These are phyloP conservation scores for Lactarius sanguifluus DNA, from an alignment of 768 basidiomycete genomes.

Conservation along the genomic window DNA sequence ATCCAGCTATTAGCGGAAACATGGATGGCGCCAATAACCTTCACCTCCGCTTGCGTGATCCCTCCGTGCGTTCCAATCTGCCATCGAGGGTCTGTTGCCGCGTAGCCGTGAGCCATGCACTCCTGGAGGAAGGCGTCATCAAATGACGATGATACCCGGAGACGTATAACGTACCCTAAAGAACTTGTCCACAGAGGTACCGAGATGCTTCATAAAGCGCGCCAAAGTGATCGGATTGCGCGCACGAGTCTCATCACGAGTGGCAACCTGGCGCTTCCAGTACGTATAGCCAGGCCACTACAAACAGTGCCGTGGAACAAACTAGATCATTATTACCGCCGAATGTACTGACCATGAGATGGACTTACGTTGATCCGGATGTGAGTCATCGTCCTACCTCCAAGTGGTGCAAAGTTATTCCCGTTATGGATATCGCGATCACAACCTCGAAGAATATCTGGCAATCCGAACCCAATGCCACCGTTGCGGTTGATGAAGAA, in stretches of 20 bases:
- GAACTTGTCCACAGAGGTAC: constrained; percentile 12
- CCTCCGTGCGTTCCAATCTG: constrained; percentile 7
- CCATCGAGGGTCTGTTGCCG: constrained; percentile 5
- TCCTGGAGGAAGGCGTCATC: not conserved
- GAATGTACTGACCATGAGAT: not conserved
- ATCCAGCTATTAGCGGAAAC: constrained; percentile 25
- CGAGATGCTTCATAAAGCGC: constrained; percentile 6
- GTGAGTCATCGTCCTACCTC: not conserved
- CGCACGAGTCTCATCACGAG: constrained; percentile 1
- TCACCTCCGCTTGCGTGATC: constrained; percentile 15
- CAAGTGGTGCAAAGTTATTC: not conserved
- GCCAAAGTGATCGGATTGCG: constrained; percentile 4
- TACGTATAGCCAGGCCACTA: constrained; percentile 23
- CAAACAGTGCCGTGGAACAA: not conserved
- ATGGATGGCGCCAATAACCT: constrained; percentile 20
- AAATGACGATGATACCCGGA: not conserved
- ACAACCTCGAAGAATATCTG: not conserved
- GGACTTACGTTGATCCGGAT: not conserved
- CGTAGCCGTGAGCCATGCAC: not conserved
- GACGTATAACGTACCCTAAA: constrained; percentile 2
- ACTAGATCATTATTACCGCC: not conserved
- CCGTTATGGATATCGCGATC: not conserved
- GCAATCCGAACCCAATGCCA: not conserved
- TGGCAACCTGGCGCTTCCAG: constrained; percentile 15
- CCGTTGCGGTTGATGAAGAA: not conserved